Percentiles rank a stretch among this genome's conserved stretches.
Conservation (phyloP, 2,329 filamentous ascomycete genomes). For the Hypoxylon sp. region DNA sequence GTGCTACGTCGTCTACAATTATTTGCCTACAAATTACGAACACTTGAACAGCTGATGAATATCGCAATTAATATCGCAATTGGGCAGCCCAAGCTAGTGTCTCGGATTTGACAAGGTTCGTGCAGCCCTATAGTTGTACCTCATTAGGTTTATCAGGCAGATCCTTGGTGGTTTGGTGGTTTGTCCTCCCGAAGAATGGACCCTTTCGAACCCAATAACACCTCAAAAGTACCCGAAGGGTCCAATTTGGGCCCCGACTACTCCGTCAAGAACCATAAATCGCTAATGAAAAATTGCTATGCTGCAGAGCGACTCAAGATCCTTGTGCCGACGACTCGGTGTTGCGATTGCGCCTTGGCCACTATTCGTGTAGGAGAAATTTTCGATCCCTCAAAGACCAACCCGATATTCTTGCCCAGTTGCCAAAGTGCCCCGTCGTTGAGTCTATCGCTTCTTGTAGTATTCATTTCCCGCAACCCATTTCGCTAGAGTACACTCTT, state of each 20-base stretch:
- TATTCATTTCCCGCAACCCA: conserved; percentile 26
- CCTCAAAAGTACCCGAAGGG: conserved; percentile 30
- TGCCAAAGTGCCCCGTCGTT: conserved; percentile 22
- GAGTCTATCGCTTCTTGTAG: conserved; percentile 14
- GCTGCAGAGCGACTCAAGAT: conserved; percentile 39
- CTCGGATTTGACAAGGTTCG: conserved; percentile 45
- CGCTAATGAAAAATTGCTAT: conserved; percentile 36
- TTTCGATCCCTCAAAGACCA: conserved; percentile 1
- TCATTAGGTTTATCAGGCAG: conserved; percentile 19
- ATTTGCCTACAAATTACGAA: conserved; percentile 4
- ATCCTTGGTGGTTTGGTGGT: conserved; percentile 15
- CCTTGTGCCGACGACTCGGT: conserved; percentile 41
- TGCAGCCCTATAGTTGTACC: conserved; percentile 41
- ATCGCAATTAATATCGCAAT: conserved; percentile 45
- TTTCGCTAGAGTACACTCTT: conserved; percentile 11
- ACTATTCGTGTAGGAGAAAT: conserved; percentile 28
- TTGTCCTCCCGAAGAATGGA: conserved; percentile 28
- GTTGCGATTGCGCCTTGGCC: conserved; percentile 38
- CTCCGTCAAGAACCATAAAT: conserved; percentile 33
- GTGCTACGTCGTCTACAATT: conserved; percentile 9
- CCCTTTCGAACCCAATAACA: conserved; percentile 35
- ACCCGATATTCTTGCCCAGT: conserved; percentile 12
- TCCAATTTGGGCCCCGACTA: conserved; percentile 36
- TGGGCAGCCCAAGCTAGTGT: conserved; percentile 43
- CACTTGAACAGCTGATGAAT: conserved; percentile 29